A percentile compares a stretch with the other conserved stretches of the same genome.
Conservation (phyloP, 306 rosid genomes). For the Bauhinia variegata region DNA sequence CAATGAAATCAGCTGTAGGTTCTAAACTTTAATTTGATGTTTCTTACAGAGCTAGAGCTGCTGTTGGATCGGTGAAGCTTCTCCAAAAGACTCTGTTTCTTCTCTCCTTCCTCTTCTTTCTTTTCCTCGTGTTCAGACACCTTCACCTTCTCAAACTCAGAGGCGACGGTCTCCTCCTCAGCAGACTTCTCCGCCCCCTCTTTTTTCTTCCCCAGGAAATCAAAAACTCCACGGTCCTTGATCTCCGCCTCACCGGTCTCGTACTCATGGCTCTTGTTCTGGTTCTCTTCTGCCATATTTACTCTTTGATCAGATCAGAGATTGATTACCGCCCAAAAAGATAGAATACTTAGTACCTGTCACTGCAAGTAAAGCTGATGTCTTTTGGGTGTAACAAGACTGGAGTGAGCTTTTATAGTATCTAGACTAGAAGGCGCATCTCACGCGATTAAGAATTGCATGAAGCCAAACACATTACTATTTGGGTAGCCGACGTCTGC, state of each 20-base stretch:
- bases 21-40: too few species aligned
- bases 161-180: conserved; percentile 38
- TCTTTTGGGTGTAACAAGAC: background rate
- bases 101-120: conserved; percentile 41
- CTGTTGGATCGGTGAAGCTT: conserved; percentile 52
- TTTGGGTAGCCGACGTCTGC: conserved; percentile 34
- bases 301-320: background rate
- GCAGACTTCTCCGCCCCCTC: conserved; percentile 45
- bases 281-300: conserved; percentile 70
- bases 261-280: conserved; percentile 49
- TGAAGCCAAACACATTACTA: conserved; percentile 11
- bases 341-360: background rate
- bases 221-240: conserved; percentile 73
- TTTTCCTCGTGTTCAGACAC: conserved; percentile 32
- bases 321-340: background rate
- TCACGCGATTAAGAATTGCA: conserved; percentile 31
- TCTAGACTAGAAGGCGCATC: conserved; percentile 41
- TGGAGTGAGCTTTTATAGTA: conserved; percentile 40
- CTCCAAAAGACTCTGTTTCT: conserved; percentile 47
- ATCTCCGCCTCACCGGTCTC: conserved; percentile 49
- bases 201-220: conserved; percentile 64
- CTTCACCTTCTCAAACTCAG: conserved; percentile 49
- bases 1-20: background rate
- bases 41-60: conserved; percentile 59
- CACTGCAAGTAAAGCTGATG: conserved; percentile 13